Conservation (phyloP, 1,284 basidiomycete species). For the Cryptococcus hybrid region DNA sequence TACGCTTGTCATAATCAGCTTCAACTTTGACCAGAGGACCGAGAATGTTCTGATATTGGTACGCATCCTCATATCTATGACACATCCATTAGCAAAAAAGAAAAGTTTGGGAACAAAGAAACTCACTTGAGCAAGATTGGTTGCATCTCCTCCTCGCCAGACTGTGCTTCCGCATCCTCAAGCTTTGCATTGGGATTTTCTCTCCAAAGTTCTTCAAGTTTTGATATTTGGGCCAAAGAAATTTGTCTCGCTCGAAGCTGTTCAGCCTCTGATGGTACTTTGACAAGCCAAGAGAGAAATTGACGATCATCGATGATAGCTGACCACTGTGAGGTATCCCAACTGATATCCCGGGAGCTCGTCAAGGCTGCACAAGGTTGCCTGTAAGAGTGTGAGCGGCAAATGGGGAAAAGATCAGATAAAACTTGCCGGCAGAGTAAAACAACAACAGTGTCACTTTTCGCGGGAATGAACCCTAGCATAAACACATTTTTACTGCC, state of each 20-base stretch:
- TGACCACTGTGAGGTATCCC: constrained; percentile 98
- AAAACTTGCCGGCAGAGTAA: constrained; percentile 82
- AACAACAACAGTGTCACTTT: constrained; percentile 98
- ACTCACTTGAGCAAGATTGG: constrained; percentile 70
- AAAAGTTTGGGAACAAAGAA: too few relatives aligned
- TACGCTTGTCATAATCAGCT: constrained; percentile 95
- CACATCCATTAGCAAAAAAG: too few relatives aligned
- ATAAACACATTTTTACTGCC: constrained; percentile 99
- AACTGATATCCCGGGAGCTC: constrained; percentile 90
- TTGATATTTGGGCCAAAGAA: constrained; percentile 94
- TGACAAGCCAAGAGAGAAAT: constrained; percentile 99
- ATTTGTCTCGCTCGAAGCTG: constrained; percentile 94
- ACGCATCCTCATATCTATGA: constrained; percentile 86
- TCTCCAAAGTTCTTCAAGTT: constrained; percentile 96
- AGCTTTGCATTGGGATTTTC: constrained; percentile 93
- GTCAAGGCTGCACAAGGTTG: constrained; percentile 95
- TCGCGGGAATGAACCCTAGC: constrained; percentile 98
- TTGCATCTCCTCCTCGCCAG: constrained; percentile 94
- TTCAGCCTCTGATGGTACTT: constrained; percentile 92
- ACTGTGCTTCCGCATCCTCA: constrained; percentile 94
- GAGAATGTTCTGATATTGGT: constrained; percentile 99
- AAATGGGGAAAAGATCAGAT: constrained; percentile 50
- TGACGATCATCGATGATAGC: constrained; percentile 97
- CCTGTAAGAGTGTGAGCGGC: constrained; percentile 51
- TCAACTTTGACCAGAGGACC: constrained; percentile 99